Conservation (phyloP, 73 alveolate species). For the Paramecium tetraurelia region DNA sequence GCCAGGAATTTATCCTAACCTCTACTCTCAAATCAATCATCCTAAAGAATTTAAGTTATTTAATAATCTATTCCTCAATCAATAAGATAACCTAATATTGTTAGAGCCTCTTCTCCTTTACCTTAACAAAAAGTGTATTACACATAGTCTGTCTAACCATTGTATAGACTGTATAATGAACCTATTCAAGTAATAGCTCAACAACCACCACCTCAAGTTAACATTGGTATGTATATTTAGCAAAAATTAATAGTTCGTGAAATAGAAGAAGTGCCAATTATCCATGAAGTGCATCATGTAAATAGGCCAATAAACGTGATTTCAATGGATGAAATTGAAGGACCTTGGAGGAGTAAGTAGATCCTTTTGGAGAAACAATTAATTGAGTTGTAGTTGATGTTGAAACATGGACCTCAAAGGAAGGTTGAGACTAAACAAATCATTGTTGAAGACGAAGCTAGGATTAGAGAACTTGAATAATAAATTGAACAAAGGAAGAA, state of each 20-base stretch:
- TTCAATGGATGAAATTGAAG: slow-evolving; percentile 23
- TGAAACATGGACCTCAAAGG: not conserved
- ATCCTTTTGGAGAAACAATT: not conserved
- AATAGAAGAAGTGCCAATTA: not conserved
- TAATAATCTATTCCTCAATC: not conserved
- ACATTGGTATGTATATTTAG: not conserved
- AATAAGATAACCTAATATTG: not conserved
- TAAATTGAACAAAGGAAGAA: not conserved
- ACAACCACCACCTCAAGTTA: not conserved
- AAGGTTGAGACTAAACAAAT: not conserved
- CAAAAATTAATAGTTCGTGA: not conserved
- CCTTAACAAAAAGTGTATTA: not conserved
- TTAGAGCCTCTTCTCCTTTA: not conserved
- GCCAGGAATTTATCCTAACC: not conserved
- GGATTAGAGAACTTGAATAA: not conserved
- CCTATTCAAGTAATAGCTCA: not conserved
- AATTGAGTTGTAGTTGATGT: not conserved
- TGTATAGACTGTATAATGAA: not conserved
- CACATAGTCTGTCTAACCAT: not conserved
- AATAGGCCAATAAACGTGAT: not conserved
- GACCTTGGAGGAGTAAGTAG: slow-evolving; percentile 2
- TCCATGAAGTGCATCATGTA: slow-evolving; percentile 44
- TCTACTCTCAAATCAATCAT: not conserved
- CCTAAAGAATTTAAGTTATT: not conserved
- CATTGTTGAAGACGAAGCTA: not conserved